Evolutionary conservation across 2,329 filamentous ascomycete species (phyloP), one percentile per base, ranked within the genome.

Genomic region (Blastomyces gilchristii): DNA sequence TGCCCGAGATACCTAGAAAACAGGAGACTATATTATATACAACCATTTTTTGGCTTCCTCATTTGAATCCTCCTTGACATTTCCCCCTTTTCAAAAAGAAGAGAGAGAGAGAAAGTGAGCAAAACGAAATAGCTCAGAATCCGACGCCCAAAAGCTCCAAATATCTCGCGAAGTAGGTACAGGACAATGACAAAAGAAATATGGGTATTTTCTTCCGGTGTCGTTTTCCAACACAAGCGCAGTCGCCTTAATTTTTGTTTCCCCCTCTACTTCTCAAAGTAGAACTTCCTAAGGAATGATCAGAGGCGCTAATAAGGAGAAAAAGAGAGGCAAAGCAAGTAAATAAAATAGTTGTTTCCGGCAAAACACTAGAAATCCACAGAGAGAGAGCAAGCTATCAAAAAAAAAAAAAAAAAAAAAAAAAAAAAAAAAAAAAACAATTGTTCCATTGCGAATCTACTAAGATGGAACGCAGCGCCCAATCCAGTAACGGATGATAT

Each of bases 401-500:
- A 56, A 39, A 41, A 52, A 4, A 31, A 56, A n/a, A 31, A 22
- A 28, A 28, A 56, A n/a, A 31, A 22, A 28, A 56, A n/a, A 31
- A 22, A 52, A 4, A 31, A 22, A 22, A 14, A 11, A 54, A 12
- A 54, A 56, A n/a, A 31, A 22, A 28, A 28, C 3, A 8, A 37
- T 11, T 43, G 37, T 58, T 58, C 43, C 25, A 25, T 58, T 58
- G 1, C 37, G 54, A 58, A 16, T 58, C 54, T 41, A 25, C 25
- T 58, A 58, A 58, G 22, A 43, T 6, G 37, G 14, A 22, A 45
- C 54, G 22, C 54, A 28, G 37, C 54, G 54, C 11, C 3, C n/a
- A 56, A 37, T 41, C 54, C 58, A 49, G 58, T 14, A 43, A n/a
- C 16, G 58, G 47, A 60, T 34, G 34, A 22, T 37, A 58, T 41